These are phyloP conservation scores for Candida maltosa DNA, from an alignment of 805 yeast genomes.

Conservation along the genomic window DNA sequence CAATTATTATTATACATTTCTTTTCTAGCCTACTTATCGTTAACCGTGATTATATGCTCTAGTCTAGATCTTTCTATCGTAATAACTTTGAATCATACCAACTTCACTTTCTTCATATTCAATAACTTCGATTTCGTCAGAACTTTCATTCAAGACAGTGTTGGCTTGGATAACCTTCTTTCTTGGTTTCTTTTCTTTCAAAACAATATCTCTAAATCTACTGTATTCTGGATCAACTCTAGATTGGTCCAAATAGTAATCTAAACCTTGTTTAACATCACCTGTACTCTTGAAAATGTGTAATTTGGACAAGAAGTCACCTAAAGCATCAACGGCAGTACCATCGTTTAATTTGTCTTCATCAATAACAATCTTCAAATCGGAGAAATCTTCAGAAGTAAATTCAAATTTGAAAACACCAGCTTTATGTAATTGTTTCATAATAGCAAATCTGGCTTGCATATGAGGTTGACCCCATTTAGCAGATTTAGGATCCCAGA, in stretches of 20 bases:
- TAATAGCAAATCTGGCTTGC: constrained; percentile 87
- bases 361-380: constrained; percentile 60
- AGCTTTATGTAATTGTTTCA: constrained; percentile 69
- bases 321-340: constrained; percentile 71
- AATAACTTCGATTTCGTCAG: constrained; percentile 44
- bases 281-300: constrained; percentile 81
- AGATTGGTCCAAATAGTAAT: constrained; percentile 67
- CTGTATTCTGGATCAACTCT: constrained; percentile 62
- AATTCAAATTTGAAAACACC: constrained; percentile 58
- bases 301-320: constrained; percentile 65
- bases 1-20: background rate
- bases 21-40: background rate
- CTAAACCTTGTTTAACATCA: constrained; percentile 61
- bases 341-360: constrained; percentile 49
- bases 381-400: constrained; percentile 47
- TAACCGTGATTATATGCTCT: no score
- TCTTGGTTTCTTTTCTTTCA: constrained; percentile 75
- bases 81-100: constrained; percentile 79
- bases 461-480: constrained; percentile 96
- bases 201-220: constrained; percentile 62
- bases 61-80: constrained; percentile 42
- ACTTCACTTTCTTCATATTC: constrained; percentile 72
- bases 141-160: constrained; percentile 42
- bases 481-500: constrained; percentile 75
- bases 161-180: constrained; percentile 83